These are phyloP conservation scores for Curvularia verruculosa DNA, from an alignment of 2,329 filamentous ascomycete species.

Conservation along the genomic window DNA sequence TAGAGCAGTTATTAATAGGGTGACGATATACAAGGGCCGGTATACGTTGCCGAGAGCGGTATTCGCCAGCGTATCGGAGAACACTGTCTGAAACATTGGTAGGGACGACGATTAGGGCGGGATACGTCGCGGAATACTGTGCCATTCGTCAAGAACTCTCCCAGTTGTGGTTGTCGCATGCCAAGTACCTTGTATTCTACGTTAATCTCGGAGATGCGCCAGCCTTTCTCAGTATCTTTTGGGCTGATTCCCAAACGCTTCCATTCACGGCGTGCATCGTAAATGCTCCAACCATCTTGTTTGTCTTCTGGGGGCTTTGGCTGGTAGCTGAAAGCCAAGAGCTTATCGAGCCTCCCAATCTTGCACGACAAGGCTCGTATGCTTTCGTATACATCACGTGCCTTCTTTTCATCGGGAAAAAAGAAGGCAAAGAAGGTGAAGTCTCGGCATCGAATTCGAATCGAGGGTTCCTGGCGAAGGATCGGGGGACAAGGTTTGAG, in stretches of 20 bases:
- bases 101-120: conserved; percentile 81
- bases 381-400: conserved; percentile 85
- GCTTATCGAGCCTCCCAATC: conserved; percentile 80
- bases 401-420: conserved; percentile 74
- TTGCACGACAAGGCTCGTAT: conserved; percentile 82
- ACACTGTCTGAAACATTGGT: conserved; percentile 94
- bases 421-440: conserved; percentile 94
- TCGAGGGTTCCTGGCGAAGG: conserved; percentile 75
- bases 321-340: conserved; percentile 88
- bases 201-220: conserved; percentile 92
- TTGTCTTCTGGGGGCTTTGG: conserved; percentile 74
- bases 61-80: conserved; percentile 88
- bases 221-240: conserved; percentile 78
- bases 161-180: neutral
- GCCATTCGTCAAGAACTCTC: conserved; percentile 20
- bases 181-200: conserved; percentile 71
- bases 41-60: conserved; percentile 86
- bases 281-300: conserved; percentile 81
- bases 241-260: conserved; percentile 84
- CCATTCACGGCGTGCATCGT: conserved; percentile 86
- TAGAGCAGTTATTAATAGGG: conserved; percentile 93
- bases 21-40: conserved; percentile 94
- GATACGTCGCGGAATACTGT: conserved; percentile 89
- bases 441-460: conserved; percentile 88
- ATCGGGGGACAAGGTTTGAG: conserved; percentile 74